Evolutionary conservation across 2,329 filamentous ascomycete species (phyloP).

Genomic region (Stemphylium vesicarium): DNA sequence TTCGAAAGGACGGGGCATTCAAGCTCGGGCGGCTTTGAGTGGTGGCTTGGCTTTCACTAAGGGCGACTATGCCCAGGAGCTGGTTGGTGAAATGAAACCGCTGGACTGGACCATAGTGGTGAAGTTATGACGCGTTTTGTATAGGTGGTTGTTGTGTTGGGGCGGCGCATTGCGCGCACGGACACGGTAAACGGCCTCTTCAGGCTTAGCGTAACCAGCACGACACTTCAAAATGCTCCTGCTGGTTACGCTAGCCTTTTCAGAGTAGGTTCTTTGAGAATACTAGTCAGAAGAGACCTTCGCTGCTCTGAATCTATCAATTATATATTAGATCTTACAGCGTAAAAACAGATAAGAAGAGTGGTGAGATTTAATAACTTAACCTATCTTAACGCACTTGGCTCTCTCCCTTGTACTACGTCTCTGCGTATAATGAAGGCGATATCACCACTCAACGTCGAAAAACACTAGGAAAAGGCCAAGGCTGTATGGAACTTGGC

Average conservation of each 20-base stretch:
- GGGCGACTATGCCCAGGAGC: slow-evolving; percentile 2
- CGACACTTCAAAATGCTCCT: too few relatives aligned
- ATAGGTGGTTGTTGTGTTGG: too few relatives aligned
- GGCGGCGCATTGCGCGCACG: too few relatives aligned
- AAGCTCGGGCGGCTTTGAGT: neutral
- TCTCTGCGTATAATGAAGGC: neutral
- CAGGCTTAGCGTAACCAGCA: too few relatives aligned
- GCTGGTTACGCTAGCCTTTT: too few relatives aligned
- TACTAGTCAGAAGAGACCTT: too few relatives aligned
- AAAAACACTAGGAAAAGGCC: neutral
- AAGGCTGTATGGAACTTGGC: slow-evolving; percentile 5
- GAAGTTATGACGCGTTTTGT: too few relatives aligned
- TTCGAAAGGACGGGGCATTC: neutral
- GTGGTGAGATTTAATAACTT: neutral
- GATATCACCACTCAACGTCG: neutral
- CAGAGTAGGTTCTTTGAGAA: too few relatives aligned
- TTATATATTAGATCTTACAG: neutral
- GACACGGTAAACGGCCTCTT: too few relatives aligned
- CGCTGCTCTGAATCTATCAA: too few relatives aligned
- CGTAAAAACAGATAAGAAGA: neutral
- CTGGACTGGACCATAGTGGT: slow-evolving; percentile 14
- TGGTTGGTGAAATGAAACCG: slow-evolving; percentile 4
- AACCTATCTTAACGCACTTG: neutral
- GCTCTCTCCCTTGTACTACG: neutral
- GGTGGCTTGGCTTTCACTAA: slow-evolving; percentile 1